Percentiles rank a stretch among this genome's conserved stretches.
Evolutionary conservation across 1,139 yeast species (phyloP).

Genomic region (Geotrichum klebahnii): DNA sequence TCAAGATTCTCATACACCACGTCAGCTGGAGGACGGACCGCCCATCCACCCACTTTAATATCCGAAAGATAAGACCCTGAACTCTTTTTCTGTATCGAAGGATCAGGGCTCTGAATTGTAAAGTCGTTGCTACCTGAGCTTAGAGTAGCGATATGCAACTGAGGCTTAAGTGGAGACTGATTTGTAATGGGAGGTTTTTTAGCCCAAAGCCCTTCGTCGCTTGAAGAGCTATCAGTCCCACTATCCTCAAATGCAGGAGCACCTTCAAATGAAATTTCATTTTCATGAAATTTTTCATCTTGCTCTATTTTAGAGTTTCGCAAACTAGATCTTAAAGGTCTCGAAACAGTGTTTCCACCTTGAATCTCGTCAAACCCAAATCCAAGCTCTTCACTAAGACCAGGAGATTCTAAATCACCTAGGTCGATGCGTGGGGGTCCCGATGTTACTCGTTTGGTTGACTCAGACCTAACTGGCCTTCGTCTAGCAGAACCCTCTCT

Average conservation of each 20-base stretch:
- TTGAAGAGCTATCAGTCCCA: constrained; percentile 41
- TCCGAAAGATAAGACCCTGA: constrained; percentile 8
- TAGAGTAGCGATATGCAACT: constrained; percentile 26
- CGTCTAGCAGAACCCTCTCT: no score
- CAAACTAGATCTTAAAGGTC: constrained; percentile 17
- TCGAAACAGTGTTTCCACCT: background rate
- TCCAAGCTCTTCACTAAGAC: constrained; percentile 18
- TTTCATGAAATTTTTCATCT: constrained; percentile 43
- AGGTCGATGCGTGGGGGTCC: constrained; percentile 22
- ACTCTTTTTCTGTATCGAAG: background rate
- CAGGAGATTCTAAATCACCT: constrained; percentile 20
- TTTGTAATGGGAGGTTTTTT: constrained; percentile 41
- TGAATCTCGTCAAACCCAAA: constrained; percentile 16
- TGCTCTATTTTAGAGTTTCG: no score
- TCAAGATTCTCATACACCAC: constrained; percentile 89
- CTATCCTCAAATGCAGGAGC: constrained; percentile 55
- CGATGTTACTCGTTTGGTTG: constrained; percentile 1
- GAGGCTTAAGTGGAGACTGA: constrained; percentile 22
- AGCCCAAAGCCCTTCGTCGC: constrained; percentile 61
- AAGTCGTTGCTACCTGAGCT: constrained; percentile 19
- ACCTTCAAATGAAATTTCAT: constrained; percentile 65
- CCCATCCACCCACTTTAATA: constrained; percentile 37
- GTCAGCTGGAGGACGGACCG: constrained; percentile 91
- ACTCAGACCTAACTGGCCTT: no score
- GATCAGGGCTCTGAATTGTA: constrained; percentile 1